phyloP scores from a whole-genome alignment of 2,329 filamentous ascomycete genomes.

The Colletotrichum chlorophyti region DNA sequence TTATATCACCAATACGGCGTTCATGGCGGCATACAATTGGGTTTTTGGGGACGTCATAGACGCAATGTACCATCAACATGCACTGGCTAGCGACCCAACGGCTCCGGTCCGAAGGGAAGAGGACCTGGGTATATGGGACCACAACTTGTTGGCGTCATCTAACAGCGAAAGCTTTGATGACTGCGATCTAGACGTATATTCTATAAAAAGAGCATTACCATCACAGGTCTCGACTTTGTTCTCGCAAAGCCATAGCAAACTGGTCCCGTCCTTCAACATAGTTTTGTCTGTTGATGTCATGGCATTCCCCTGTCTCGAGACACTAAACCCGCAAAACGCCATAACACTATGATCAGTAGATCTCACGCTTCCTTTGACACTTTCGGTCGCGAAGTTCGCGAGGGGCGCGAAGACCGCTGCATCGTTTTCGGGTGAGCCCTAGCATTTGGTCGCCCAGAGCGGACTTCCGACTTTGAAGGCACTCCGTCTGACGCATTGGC shows the following conservation, averaged over 20 bases:
- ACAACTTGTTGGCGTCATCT: neutral
- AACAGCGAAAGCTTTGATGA: neutral
- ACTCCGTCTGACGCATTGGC: too few relatives aligned
- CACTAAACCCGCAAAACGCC: too few relatives aligned
- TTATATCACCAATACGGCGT: slow-evolving; percentile 29
- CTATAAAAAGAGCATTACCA: neutral
- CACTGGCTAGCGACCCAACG: neutral
- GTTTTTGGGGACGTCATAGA: slow-evolving; percentile 12
- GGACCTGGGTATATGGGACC: neutral
- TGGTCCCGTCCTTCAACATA: neutral
- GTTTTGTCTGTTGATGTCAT: too few relatives aligned
- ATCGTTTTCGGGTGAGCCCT: too few relatives aligned
- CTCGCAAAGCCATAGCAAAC: neutral
- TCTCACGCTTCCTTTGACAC: too few relatives aligned
- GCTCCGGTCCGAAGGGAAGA: too few relatives aligned
- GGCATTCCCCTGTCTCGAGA: neutral
- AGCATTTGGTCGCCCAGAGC: too few relatives aligned
- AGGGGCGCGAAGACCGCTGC: too few relatives aligned
- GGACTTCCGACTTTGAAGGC: too few relatives aligned
- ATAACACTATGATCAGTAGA: too few relatives aligned
- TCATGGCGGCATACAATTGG: slow-evolving; percentile 26
- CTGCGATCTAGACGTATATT: slow-evolving; percentile 19
- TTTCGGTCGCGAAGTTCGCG: too few relatives aligned
- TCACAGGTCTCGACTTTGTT: neutral
- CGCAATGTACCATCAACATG: neutral